phyloP scores from a whole-genome alignment of 805 yeast genomes.

The Naumovozyma dairenensis region DNA sequence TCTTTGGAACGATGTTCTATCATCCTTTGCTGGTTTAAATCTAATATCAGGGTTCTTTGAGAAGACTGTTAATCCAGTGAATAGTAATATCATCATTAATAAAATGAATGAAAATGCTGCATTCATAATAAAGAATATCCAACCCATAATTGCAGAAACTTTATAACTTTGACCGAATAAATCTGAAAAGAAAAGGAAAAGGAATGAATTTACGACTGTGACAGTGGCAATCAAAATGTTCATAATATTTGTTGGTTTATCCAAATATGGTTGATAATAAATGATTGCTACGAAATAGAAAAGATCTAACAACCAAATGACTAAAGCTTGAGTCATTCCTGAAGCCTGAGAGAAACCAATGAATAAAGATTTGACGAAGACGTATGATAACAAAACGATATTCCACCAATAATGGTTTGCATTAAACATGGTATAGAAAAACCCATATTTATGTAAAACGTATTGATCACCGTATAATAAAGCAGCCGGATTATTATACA shows the following conservation, averaged over 20 bases:
- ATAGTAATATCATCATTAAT: conserved; percentile 59
- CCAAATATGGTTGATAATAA: conserved; percentile 63
- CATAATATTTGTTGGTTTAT: conserved; percentile 68
- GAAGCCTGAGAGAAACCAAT: conserved; percentile 70
- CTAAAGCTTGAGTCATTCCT: conserved; percentile 74
- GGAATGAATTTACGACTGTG: conserved; percentile 65
- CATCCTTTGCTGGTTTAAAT: conserved; percentile 87
- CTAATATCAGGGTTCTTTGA: conserved; percentile 85
- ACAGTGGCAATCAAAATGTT: conserved; percentile 66
- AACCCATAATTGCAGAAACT: conserved; percentile 81
- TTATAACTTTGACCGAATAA: conserved; percentile 74
- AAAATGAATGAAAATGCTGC: conserved; percentile 80
- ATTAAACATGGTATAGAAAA: conserved; percentile 79
- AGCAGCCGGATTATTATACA: conserved; percentile 76
- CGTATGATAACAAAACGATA: conserved; percentile 47
- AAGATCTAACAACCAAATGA: conserved; percentile 66
- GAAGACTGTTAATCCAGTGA: conserved; percentile 48
- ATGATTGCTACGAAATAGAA: conserved; percentile 56
- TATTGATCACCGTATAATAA: conserved; percentile 68
- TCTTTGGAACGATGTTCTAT: conserved; percentile 81
- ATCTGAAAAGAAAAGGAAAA: conserved; percentile 78
- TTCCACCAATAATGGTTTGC: conserved; percentile 83
- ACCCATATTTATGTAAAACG: conserved; percentile 72
- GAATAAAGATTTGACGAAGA: conserved; percentile 57
- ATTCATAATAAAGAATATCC: conserved; percentile 78